A percentile compares a stretch with the other conserved stretches of the same genome.
Evolutionary conservation across 495 filamentous ascomycete genomes (phyloP).

Genomic region (Penicillium longicatenatum): DNA sequence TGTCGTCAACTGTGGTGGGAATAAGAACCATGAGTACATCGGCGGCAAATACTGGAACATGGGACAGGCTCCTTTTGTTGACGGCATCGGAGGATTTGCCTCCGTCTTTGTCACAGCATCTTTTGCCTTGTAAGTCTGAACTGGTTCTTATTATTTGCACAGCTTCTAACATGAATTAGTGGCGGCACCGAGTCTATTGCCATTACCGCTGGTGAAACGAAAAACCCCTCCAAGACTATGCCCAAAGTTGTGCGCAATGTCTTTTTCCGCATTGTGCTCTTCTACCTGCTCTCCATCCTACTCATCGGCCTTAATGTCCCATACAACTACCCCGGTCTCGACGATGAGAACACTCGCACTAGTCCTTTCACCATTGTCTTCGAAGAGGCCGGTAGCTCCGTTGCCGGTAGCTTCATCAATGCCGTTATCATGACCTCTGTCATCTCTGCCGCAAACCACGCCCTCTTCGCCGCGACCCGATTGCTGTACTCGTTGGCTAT

Average conservation of each 20-base stretch:
- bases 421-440: constrained; percentile 58
- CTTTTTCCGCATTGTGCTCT: constrained; percentile 56
- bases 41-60: constrained; percentile 48
- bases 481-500: constrained; percentile 52
- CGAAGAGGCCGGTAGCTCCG: constrained; percentile 47
- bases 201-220: constrained; percentile 57
- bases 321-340: constrained; percentile 51
- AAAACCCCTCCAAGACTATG: constrained; percentile 47
- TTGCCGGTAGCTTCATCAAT: constrained; percentile 57
- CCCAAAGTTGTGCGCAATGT: constrained; percentile 55
- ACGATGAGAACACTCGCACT: constrained; percentile 38
- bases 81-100: constrained; percentile 54
- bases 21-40: constrained; percentile 46
- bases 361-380: constrained; percentile 59
- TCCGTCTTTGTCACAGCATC: constrained; percentile 57
- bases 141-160: background rate
- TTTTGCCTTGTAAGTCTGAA: constrained; percentile 45
- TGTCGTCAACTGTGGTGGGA: constrained; percentile 53
- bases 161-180: constrained; percentile 16
- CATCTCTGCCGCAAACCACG: constrained; percentile 55
- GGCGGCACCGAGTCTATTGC: constrained; percentile 60
- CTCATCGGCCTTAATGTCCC: constrained; percentile 56
- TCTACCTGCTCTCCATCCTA: constrained; percentile 53
- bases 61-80: constrained; percentile 55
- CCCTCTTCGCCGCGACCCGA: constrained; percentile 55